These are phyloP conservation scores for Neolentinus lepideus DNA, from an alignment of 1,284 basidiomycete species.

Conservation along the genomic window DNA sequence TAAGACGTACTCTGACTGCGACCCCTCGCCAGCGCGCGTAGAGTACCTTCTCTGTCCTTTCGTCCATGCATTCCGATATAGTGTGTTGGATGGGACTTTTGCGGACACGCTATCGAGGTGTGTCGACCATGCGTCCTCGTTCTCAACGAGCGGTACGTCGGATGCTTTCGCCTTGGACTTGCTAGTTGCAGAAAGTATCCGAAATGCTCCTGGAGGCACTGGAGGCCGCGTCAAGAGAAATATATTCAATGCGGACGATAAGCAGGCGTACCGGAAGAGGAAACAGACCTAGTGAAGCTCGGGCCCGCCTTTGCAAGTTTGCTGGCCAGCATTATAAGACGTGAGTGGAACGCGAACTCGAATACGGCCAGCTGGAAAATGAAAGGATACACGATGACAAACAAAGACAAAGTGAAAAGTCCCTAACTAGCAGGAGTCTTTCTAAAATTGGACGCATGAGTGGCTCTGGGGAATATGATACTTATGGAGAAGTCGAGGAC, in stretches of 20 bases:
- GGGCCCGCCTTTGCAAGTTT: neutral
- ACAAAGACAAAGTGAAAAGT: too few species aligned
- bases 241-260: neutral
- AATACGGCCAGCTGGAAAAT: too few species aligned
- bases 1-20: neutral
- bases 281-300: neutral
- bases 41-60: neutral
- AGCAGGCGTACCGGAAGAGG: neutral
- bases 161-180: neutral
- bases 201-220: neutral
- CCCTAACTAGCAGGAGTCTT: too few species aligned
- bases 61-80: neutral
- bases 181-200: neutral
- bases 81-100: neutral
- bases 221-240: neutral
- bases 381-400: too few species aligned
- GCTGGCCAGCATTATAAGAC: neutral
- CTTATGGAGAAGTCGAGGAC: too few species aligned
- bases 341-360: too few species aligned
- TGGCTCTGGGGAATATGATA: too few species aligned
- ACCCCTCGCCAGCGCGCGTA: neutral
- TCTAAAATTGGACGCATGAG: too few species aligned
- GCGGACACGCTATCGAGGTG: neutral
- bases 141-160: neutral
- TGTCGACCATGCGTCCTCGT: neutral